Conservation (phyloP, 331 rosid species). For the Cydonia oblonga region DNA sequence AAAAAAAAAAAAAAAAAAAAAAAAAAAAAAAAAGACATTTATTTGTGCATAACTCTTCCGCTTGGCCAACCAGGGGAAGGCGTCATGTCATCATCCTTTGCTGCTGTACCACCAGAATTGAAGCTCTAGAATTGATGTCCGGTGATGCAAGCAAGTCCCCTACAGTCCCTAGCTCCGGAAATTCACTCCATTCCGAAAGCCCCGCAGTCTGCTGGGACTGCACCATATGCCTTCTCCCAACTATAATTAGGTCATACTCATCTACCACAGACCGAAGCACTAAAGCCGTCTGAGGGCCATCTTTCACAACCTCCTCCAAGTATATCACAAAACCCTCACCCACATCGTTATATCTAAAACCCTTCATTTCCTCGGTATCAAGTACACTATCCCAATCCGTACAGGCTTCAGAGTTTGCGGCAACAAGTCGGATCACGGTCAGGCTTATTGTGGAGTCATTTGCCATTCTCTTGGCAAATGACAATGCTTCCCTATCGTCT, state of each 20-base stretch:
- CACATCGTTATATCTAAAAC: background rate
- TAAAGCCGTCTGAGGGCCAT: slow-evolving; percentile 26
- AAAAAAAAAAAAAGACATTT: background rate
- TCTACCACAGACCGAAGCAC: slow-evolving; percentile 8
- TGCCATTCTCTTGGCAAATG: slow-evolving; percentile 30
- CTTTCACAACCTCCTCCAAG: slow-evolving; percentile 14
- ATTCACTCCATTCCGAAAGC: slow-evolving; percentile 41
- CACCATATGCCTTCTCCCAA: slow-evolving; percentile 32
- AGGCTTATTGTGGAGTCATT: slow-evolving; percentile 9
- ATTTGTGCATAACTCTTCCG: background rate
- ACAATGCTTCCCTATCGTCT: slow-evolving; percentile 45
- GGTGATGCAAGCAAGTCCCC: slow-evolving; percentile 56
- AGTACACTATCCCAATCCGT: slow-evolving; percentile 11
- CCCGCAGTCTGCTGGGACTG: slow-evolving; percentile 27
- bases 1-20: too few relatives aligned
- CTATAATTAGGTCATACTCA: slow-evolving; percentile 32
- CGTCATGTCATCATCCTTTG: slow-evolving; percentile 14
- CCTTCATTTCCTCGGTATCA: slow-evolving; percentile 23
- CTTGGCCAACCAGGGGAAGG: background rate
- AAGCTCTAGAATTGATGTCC: slow-evolving; percentile 24
- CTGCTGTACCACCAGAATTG: slow-evolving; percentile 35
- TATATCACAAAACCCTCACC: slow-evolving; percentile 4
- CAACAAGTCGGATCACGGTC: slow-evolving; percentile 10
- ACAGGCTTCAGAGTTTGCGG: background rate
- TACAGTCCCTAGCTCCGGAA: slow-evolving; percentile 36